A percentile compares a stretch with the other conserved stretches of the same genome.
These are phyloP conservation scores for Amauroascus verrucosus DNA, from an alignment of 2,329 filamentous ascomycete genomes.

Conservation along the genomic window DNA sequence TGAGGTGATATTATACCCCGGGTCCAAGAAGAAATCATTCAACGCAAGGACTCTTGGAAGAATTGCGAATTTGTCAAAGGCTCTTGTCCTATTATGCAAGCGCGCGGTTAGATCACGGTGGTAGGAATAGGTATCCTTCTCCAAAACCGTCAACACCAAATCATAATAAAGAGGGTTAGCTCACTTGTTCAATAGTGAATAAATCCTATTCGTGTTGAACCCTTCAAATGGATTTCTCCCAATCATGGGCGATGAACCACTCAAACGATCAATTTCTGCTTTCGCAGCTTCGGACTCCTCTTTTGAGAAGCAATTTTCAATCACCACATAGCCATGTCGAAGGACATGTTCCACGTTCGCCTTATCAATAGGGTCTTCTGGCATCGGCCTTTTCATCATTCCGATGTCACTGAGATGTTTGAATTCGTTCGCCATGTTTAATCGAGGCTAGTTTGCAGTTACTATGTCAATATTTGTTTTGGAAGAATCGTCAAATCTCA, in stretches of 20 bases:
- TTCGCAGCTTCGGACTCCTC: slow-evolving; percentile 25
- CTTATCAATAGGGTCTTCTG: slow-evolving; percentile 18
- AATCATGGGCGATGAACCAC: slow-evolving; percentile 22
- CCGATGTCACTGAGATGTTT: slow-evolving; percentile 3
- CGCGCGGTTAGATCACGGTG: not conserved
- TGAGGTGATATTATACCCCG: slow-evolving; percentile 28
- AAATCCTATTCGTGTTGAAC: slow-evolving; percentile 30
- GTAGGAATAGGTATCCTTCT: not conserved
- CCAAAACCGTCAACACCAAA: not conserved
- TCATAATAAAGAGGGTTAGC: not conserved
- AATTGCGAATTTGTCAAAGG: slow-evolving; percentile 31
- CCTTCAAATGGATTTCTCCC: slow-evolving; percentile 34
- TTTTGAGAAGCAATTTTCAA: slow-evolving; percentile 26
- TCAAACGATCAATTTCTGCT: slow-evolving; percentile 26
- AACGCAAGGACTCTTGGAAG: slow-evolving; percentile 30
- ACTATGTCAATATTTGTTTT: not conserved
- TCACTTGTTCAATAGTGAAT: slow-evolving; percentile 32
- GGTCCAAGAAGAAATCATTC: slow-evolving; percentile 35
- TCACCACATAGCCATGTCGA: slow-evolving; percentile 31
- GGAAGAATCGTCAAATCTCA: not conserved
- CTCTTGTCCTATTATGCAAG: slow-evolving; percentile 20
- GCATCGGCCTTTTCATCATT: slow-evolving; percentile 9
- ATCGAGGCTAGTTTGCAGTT: not conserved
- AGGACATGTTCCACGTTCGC: slow-evolving; percentile 25
- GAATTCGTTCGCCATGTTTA: not conserved